These are phyloP conservation scores for Umbelopsis sp. DNA, from an alignment of 371 early-diverging fungal genomes.

Conservation along the genomic window DNA sequence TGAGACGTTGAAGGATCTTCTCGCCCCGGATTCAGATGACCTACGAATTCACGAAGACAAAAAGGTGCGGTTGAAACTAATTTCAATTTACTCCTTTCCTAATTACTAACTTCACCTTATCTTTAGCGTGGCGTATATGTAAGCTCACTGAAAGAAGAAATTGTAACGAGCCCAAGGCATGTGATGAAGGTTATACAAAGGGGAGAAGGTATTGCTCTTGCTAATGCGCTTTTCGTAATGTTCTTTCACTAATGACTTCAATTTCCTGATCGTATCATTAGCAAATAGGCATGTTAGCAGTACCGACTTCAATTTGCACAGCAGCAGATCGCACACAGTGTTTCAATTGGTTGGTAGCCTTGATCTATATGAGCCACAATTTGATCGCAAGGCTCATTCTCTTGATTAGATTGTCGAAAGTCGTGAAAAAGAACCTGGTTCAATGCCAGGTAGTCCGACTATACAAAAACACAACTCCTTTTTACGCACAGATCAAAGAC, in stretches of 20 bases:
- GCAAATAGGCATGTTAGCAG: constrained; percentile 81
- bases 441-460: constrained; percentile 23
- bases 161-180: constrained; percentile 83
- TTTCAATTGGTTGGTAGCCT: constrained; percentile 75
- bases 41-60: constrained; percentile 82
- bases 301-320: constrained; percentile 91
- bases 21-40: constrained; percentile 76
- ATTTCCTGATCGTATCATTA: constrained; percentile 22
- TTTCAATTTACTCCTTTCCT: constrained; percentile 16
- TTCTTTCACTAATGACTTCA: not conserved
- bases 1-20: constrained; percentile 84
- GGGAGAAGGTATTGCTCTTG: constrained; percentile 73
- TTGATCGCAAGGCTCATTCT: not conserved
- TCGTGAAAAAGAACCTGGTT: constrained; percentile 21
- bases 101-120: not conserved
- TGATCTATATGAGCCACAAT: not conserved
- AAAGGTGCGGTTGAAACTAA: constrained; percentile 43
- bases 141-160: constrained; percentile 84
- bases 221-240: not conserved
- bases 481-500: constrained; percentile 21
- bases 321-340: constrained; percentile 94
- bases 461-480: constrained; percentile 7
- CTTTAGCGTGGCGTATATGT: constrained; percentile 82
- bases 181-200: constrained; percentile 77
- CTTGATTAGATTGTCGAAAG: constrained; percentile 44